phyloP scores from a whole-genome alignment of 176 grass and related monocot genomes.

The Ampelocalamus luodianensis region DNA sequence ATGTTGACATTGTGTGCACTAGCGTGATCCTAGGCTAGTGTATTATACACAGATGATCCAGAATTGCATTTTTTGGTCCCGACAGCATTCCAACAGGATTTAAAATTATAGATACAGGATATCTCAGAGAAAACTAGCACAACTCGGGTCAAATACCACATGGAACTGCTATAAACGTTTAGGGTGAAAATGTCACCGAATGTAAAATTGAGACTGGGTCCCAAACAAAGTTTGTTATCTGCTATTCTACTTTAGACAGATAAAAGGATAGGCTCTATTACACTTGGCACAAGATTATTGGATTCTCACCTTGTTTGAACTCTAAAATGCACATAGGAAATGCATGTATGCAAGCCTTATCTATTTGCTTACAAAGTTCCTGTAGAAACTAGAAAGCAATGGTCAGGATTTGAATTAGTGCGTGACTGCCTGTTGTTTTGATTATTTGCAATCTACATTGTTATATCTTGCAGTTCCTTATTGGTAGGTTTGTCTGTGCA shows the following conservation, averaged over 20 bases:
- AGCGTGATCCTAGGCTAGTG: too few species aligned
- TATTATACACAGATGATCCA: too few species aligned
- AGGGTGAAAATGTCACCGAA: not conserved
- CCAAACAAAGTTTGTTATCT: not conserved
- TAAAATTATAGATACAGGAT: not conserved
- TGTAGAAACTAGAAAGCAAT: not conserved
- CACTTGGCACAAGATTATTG: constrained; percentile 2
- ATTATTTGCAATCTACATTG: not conserved
- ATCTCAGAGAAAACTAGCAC: not conserved
- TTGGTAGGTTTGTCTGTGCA: not conserved
- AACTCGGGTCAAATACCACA: constrained; percentile 14
- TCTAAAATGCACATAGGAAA: constrained; percentile 15
- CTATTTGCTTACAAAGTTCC: not conserved
- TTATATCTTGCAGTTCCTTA: not conserved
- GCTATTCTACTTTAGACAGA: not conserved
- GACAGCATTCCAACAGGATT: not conserved
- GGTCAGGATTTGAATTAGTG: not conserved
- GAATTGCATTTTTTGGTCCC: too few species aligned
- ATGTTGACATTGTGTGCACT: too few species aligned
- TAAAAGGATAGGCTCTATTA: not conserved
- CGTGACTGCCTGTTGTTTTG: not conserved
- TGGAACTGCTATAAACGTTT: not conserved
- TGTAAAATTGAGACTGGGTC: not conserved
- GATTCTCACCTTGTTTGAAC: constrained; percentile 18
- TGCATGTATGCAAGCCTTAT: not conserved